Evolutionary conservation across 2,329 filamentous ascomycete species (phyloP), one percentile per base, ranked within the genome.

Genomic region (Aspergillus persii): DNA sequence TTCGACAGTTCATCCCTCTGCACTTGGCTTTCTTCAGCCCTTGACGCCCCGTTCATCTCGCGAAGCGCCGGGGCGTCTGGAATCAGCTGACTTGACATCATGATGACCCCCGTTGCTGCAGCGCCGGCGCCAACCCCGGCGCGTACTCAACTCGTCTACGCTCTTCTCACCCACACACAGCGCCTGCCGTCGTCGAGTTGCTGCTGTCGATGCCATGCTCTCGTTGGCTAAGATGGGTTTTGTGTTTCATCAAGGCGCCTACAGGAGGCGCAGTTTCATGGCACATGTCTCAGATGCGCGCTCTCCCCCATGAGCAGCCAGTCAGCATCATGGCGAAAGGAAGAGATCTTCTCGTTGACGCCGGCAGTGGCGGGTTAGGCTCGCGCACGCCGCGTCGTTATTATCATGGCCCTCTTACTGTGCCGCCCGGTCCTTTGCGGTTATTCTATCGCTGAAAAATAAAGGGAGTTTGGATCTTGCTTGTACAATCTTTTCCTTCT

Each of bases 161-260:
- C 58, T 23, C 33, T 50, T 53, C 51, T 57, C 56, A 53, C 51
- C 59, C 60, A 62, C 58, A 36, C 57, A 59, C 54, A 54, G 61
- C 59, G 54, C 54, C 58, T 61, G 50, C 53, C 57, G 48, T 46
- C 51, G 46, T 49, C 26, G 57, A 23, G 39, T 27, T 48, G 41
- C 41, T 30, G 50, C 46, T 27, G 30, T 39, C 36, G 44, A 47
- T 30, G 58, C 61, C 31, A 50, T 56, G 49, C 18, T 33, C 31
- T n/a, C 30, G n/a, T 27, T 58, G 47, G 50, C 49, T 44, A n/a
- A 46, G 47, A 64, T 64, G 55, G 59, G 15, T 59, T 59, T 61
- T 50, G 56, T 41, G 69, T 73, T 71, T 73, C 69, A 72, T 56
- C 54, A 61, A 53, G 60, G 72, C 72, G 72, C 72, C 58, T 69